Evolutionary conservation across 2,329 filamentous ascomycete genomes (phyloP).

Genomic region (Stagonosporopsis chrysanthemi): DNA sequence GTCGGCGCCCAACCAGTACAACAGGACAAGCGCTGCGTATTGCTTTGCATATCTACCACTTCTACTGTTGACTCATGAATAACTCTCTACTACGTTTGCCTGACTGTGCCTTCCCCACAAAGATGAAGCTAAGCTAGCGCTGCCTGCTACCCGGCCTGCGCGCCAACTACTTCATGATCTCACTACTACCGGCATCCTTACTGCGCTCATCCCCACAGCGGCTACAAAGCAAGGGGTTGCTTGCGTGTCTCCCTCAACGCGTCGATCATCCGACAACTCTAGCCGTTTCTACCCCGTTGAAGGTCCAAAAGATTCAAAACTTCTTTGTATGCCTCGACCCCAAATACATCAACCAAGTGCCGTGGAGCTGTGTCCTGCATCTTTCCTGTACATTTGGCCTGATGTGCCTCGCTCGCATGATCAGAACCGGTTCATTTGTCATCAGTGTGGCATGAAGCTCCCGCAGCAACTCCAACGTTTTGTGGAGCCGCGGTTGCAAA

Average conservation of each 20-base stretch:
- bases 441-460: not conserved
- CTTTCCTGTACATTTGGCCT: not conserved
- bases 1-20: not conserved
- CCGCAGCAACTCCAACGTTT: not conserved
- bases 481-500: slow-evolving; percentile 9
- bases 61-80: slow-evolving; percentile 2
- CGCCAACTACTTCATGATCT: not conserved
- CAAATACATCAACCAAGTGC: not conserved
- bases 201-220: not conserved
- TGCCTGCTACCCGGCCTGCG: no score
- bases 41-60: not conserved
- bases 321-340: not conserved
- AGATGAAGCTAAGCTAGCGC: slow-evolving; percentile 2
- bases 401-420: not conserved
- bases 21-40: not conserved
- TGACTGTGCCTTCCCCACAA: not conserved
- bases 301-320: not conserved
- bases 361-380: not conserved
- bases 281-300: not conserved
- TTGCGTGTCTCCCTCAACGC: not conserved
- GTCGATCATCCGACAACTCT: not conserved
- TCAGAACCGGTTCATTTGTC: slow-evolving; percentile 1
- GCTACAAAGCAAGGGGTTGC: slow-evolving; percentile 8
- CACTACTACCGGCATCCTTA: not conserved
- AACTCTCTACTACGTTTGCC: not conserved